Percentiles rank a stretch among this genome's conserved stretches.
Conservation (phyloP, 1,139 yeast genomes). For the Blastobotrys elegans region DNA sequence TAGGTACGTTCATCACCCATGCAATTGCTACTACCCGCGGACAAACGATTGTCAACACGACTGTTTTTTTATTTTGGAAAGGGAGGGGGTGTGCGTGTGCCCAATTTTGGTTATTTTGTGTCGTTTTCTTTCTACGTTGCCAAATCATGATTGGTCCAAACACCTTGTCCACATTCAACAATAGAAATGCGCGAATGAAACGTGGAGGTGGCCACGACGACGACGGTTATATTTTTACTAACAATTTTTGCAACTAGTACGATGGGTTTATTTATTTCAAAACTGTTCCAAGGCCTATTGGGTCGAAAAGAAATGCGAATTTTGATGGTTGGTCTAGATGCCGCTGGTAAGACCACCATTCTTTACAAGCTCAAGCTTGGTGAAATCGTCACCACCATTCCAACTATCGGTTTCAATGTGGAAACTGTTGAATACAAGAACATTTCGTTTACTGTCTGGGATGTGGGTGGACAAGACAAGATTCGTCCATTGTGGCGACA, state of each 20-base stretch:
- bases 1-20: not conserved
- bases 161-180: too few species aligned
- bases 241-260: not conserved
- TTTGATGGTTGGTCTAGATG: constrained; percentile 91
- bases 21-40: too few species aligned
- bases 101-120: too few species aligned
- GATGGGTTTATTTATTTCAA: constrained; percentile 88
- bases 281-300: constrained; percentile 75
- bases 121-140: too few species aligned
- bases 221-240: too few species aligned
- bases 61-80: too few species aligned
- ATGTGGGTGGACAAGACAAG: constrained; percentile 97
- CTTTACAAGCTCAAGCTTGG: constrained; percentile 85
- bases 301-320: constrained; percentile 69
- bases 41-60: too few species aligned
- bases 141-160: too few species aligned
- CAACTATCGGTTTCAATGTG: constrained; percentile 91
- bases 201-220: too few species aligned
- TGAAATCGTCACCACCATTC: constrained; percentile 89
- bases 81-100: too few species aligned
- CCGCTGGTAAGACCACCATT: constrained; percentile 90
- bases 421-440: constrained; percentile 93
- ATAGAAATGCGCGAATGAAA: too few species aligned
- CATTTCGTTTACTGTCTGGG: constrained; percentile 94
- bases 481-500: constrained; percentile 95